A percentile compares a stretch with the other conserved stretches of the same genome.
These are phyloP conservation scores for Cupressus sempervirens DNA, from an alignment of 75 land plant species.

Conservation along the genomic window DNA sequence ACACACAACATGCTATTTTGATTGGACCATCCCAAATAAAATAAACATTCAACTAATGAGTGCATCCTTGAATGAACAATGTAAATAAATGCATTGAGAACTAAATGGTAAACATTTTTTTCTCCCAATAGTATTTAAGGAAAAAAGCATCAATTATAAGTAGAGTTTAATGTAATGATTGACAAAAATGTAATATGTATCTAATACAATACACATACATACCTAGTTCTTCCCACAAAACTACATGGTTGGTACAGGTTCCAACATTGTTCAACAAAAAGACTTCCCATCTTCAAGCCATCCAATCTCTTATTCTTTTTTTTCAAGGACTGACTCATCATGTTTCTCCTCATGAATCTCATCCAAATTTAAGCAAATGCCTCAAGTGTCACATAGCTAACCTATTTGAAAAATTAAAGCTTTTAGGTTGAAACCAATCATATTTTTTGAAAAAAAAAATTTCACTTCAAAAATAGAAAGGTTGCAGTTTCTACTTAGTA, in stretches of 20 bases:
- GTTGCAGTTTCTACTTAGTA: too few species aligned
- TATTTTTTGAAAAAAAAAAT: too few species aligned
- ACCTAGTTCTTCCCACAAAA: conserved; percentile 77
- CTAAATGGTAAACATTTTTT: background rate
- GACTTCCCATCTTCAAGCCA: conserved; percentile 57
- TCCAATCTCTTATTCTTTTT: conserved; percentile 22
- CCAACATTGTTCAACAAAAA: conserved; percentile 86
- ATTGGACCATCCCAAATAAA: too few species aligned
- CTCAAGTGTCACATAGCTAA: conserved; percentile 62
- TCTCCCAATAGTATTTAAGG: background rate
- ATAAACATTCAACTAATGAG: too few species aligned
- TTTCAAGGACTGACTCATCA: conserved; percentile 21
- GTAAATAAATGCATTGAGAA: background rate
- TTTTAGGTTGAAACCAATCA: too few species aligned
- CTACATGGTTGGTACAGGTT: conserved; percentile 53
- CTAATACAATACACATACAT: conserved; percentile 1
- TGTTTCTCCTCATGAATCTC: too few species aligned
- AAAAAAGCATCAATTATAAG: background rate
- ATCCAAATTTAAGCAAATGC: conserved; percentile 82
- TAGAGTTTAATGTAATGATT: background rate
- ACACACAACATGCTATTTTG: too few species aligned
- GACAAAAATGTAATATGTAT: background rate
- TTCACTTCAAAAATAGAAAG: too few species aligned
- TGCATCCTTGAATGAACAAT: too few species aligned
- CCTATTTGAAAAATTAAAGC: conserved; percentile 29